Base-by-base conservation (phyloP, 495 filamentous ascomycete species). In the Aspergillus wentii region DNA sequence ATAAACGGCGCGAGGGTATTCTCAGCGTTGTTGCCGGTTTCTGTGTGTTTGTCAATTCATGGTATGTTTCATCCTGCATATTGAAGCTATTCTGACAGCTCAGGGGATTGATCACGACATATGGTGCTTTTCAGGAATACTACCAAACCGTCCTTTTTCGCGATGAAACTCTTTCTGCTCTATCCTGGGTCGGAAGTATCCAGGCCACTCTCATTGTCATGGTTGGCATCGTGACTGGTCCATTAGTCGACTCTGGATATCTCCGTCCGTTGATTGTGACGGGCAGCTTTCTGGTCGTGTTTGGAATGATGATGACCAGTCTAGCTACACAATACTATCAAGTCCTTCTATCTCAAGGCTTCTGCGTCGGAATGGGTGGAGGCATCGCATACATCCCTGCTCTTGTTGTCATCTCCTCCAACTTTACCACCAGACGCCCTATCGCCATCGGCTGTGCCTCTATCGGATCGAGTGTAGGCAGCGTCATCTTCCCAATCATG, bases 401-500 rank as follows among this genome's bases (percentile, higher is more conserved):
- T 11, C 40, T 77, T 5, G 62, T 66, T 1, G 43, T 70, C 25
- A 52, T 74, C 0, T 49, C 66, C 0, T 56, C 56, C 1, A 65
- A 66, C 27, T 78, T 75, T 41, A 59, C 51, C 2, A 64, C 54
- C 1, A 58, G 51, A 11, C 48, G 56, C 5, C 61, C 68, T 1
- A 31, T 80, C 6, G 68, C 74, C 0, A 71, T 59, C 1, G 77
- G 76, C 0, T 54, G 74, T 19, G 52, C 57, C 0, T 47, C 67
- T 1, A 57, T 62, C 3, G 62, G 74, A 4, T 67, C 68, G 4
- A 67, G 41, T 7, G 34, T 43, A 46, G 74, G 74, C 21, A 68
- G 74, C 3, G 60, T 76, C 17, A 62, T 78, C 17, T 78, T 71
- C 41, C 73, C 76, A 0, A 71, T 78, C 38, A 49, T 76, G 15